A percentile compares a stretch with the other conserved stretches of the same genome.
Conservation (phyloP, 352 stramenopile genomes). For the Globisporangium nodosum region DNA sequence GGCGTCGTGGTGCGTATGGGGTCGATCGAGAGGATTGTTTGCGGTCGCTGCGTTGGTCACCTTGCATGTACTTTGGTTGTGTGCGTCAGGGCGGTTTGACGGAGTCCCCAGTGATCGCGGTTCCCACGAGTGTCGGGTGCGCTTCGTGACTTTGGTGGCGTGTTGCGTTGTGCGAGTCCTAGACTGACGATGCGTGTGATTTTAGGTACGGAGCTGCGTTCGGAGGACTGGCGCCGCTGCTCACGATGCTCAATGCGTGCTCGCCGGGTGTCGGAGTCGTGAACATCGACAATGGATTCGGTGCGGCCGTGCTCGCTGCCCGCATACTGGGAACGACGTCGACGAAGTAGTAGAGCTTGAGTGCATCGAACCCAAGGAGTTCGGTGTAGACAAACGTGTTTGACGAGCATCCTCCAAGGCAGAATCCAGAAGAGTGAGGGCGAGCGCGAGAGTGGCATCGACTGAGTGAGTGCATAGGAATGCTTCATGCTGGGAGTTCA, state of each 20-base stretch:
- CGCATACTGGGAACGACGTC: not conserved
- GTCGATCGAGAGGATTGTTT: not conserved
- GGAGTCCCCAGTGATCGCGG: conserved; percentile 78
- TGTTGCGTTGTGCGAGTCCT: not conserved
- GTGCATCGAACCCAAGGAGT: too few relatives aligned
- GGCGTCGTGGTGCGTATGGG: conserved; percentile 89
- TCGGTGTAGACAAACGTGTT: too few relatives aligned
- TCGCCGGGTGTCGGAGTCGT: conserved; percentile 97
- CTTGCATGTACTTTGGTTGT: not conserved
- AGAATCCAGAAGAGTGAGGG: too few relatives aligned
- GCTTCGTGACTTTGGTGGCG: conserved; percentile 6
- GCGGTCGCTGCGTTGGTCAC: not conserved
- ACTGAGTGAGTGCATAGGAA: too few relatives aligned
- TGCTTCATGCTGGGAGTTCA: too few relatives aligned
- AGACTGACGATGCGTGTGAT: not conserved
- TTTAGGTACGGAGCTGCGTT: conserved; percentile 77
- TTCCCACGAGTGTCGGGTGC: conserved; percentile 93
- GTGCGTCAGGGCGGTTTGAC: conserved; percentile 69
- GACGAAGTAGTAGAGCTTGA: too few relatives aligned
- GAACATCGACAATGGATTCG: conserved; percentile 99
- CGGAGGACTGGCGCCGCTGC: conserved; percentile 89
- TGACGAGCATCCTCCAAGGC: too few relatives aligned
- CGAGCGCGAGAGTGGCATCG: too few relatives aligned
- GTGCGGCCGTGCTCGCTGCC: conserved; percentile 90
- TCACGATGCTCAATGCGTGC: conserved; percentile 98